A percentile compares a stretch with the other conserved stretches of the same genome.
Conservation (phyloP, 139 green algal genomes). For the Chlorella sp. region DNA sequence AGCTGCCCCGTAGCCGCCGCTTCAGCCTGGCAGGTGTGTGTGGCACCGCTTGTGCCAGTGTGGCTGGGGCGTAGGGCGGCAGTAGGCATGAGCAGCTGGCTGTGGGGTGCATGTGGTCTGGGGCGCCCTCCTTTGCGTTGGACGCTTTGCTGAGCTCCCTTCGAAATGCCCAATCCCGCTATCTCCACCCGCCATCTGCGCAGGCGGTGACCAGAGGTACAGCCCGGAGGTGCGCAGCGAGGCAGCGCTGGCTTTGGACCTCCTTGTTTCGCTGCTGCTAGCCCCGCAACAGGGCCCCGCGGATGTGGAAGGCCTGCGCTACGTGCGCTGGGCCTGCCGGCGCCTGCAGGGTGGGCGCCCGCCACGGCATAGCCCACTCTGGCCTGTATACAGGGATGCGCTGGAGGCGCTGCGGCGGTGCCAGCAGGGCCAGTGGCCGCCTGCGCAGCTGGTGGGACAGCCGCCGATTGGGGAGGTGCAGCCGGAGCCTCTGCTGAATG, state of each 20-base stretch:
- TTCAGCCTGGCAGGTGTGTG: conserved; percentile 6
- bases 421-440: not conserved
- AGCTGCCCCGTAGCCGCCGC: not conserved
- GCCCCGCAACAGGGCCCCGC: not conserved
- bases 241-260: conserved; percentile 7
- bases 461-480: no score
- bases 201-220: not conserved
- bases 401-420: not conserved
- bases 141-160: not conserved
- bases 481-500: no score
- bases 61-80: no score
- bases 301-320: conserved; percentile 11
- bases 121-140: no score
- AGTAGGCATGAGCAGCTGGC: no score
- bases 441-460: no score
- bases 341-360: conserved; percentile 1
- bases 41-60: no score
- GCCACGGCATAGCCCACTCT: not conserved
- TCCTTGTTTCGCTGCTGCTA: conserved; percentile 28
- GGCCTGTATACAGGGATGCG: not conserved
- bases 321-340: conserved; percentile 32
- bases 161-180: not conserved
- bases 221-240: not conserved
- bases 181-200: not conserved
- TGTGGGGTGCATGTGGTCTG: no score